Evolutionary conservation across 1,284 basidiomycete species (phyloP), one percentile per base, ranked within the genome.

Genomic region (Irpex sp.): DNA sequence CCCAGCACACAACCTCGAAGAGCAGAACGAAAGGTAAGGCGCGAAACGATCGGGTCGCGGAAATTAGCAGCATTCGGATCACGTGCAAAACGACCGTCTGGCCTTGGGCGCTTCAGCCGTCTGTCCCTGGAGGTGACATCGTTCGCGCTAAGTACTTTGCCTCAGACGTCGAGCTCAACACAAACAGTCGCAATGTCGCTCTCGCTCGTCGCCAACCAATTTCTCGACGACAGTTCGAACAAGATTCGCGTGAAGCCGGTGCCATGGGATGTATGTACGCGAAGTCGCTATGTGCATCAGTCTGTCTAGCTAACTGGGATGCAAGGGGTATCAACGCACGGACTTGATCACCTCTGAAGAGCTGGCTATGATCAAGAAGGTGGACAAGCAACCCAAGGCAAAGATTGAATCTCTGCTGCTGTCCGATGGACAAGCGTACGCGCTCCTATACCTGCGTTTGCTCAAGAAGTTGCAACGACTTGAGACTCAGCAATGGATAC

Each of bases 401-500:
- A 93, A 90, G 79, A 85, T 85, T 21, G 88, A 94, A 68, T 85
- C 88, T 4, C 78, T 93, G 13, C 83, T 94, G 60, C 80, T 92
- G 4, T 90, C 89, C 0, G 92, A 96, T 74, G 92, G 92, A 55
- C 83, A 84, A 66, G 82, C 86, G 66, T 98, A 97, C 74, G 93
- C 94, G 9, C 81, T 86, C n/a, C 83, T 99, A 38, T 98, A 96
- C 77, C 88, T 98, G 54, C 87, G 89, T 65, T 84, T 99, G 21
- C 85, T 99, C 72, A 93, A 94, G 82, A 98, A 97, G 77, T 85
- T 98, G 31, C 91, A 92, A 77, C 81, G 96, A 69, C 89, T 93
- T 57, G 97, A 99, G 76, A 97, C 96, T 4, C 92, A 98, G 77
- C 96, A 97, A 75, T 94, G 87, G 71, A 91, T 98, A 60, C 85